Conservation (phyloP, 768 basidiomycete species). For the Artomyces pyxidatus region DNA sequence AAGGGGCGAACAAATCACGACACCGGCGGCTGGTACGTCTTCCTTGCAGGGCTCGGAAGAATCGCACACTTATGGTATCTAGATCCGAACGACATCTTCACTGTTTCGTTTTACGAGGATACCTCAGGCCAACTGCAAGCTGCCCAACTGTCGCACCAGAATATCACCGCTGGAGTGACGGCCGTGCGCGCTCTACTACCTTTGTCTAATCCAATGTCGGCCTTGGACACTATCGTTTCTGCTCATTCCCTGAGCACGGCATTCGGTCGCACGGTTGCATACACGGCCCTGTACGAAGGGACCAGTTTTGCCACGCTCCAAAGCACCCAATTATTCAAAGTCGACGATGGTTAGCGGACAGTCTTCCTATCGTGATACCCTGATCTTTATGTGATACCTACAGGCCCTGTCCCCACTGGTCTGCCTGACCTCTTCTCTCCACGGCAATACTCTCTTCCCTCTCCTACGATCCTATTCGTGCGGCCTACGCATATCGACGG, state of each 20-base stretch:
- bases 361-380: neutral
- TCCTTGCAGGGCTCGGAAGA: neutral
- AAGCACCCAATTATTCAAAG: constrained; percentile 44
- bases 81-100: constrained; percentile 60
- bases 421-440: constrained; percentile 39
- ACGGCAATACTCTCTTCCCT: constrained; percentile 48
- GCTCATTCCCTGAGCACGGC: constrained; percentile 65
- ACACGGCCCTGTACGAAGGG: constrained; percentile 70
- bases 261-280: constrained; percentile 73
- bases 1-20: constrained; percentile 34
- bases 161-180: constrained; percentile 84
- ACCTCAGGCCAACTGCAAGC: constrained; percentile 47
- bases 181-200: constrained; percentile 73
- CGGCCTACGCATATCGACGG: constrained; percentile 53
- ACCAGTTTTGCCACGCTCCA: constrained; percentile 61
- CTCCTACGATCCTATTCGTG: constrained; percentile 75
- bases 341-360: constrained; percentile 32
- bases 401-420: neutral
- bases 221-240: constrained; percentile 73
- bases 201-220: constrained; percentile 53
- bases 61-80: constrained; percentile 3
- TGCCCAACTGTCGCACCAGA: constrained; percentile 71
- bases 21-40: constrained; percentile 43
- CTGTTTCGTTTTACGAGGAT: constrained; percentile 55
- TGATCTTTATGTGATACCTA: neutral